Evolutionary conservation across 2,329 filamentous ascomycete species (phyloP).

Genomic region (Thelonectria rubi): DNA sequence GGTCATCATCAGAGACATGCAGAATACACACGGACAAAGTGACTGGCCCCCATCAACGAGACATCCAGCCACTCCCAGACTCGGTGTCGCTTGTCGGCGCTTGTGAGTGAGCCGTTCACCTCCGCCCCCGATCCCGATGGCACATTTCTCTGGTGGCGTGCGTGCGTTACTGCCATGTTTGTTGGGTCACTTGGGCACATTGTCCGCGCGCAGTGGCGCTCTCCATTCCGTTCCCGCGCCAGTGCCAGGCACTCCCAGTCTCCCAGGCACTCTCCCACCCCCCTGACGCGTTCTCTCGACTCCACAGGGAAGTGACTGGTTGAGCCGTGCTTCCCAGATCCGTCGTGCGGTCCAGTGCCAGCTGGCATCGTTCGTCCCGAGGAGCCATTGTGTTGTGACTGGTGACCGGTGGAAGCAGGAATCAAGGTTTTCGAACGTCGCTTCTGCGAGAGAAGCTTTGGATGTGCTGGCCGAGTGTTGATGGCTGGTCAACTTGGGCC

Average conservation of each 20-base stretch:
- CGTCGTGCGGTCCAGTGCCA: conserved; percentile 6
- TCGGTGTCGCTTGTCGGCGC: not conserved
- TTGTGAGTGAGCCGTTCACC: not conserved
- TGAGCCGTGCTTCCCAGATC: conserved; percentile 11
- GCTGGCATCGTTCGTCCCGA: conserved; percentile 14
- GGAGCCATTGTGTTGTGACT: not conserved
- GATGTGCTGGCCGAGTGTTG: conserved; percentile 2
- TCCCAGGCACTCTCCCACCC: not conserved
- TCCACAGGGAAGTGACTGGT: conserved; percentile 24
- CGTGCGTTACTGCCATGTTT: conserved; percentile 5
- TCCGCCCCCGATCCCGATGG: conserved; percentile 2
- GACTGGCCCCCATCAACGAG: not conserved
- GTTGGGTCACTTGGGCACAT: conserved; percentile 24
- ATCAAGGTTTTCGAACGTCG: conserved; percentile 16
- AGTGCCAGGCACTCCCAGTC: conserved; percentile 14
- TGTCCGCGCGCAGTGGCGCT: conserved; percentile 25
- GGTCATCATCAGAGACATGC: not conserved
- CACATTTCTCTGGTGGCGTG: not conserved
- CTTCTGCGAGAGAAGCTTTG: not conserved
- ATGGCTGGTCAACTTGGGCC: conserved; percentile 1
- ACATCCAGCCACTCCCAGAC: conserved; percentile 2
- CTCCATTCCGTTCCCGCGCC: conserved; percentile 33
- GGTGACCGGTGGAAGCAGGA: not conserved
- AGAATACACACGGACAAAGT: not conserved
- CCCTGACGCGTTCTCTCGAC: conserved; percentile 37